Base-by-base conservation (phyloP, 2,329 filamentous ascomycete genomes). In the Ophiocordyceps sinensis region DNA sequence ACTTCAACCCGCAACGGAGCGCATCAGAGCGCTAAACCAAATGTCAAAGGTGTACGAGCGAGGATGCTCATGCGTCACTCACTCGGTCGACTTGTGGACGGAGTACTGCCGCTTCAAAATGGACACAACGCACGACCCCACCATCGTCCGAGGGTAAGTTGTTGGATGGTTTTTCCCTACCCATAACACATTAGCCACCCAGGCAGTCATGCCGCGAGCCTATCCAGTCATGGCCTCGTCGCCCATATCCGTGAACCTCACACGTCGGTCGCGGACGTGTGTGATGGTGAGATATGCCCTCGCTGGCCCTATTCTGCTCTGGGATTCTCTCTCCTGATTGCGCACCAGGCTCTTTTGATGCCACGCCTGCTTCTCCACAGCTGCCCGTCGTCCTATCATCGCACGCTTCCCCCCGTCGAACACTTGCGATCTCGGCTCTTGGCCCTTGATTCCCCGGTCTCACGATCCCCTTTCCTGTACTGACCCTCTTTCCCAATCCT, bases 121-220 rank as follows among this genome's bases (percentile, higher is more conserved):
- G 67, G 87, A 96, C 61, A 96, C 91, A 43, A 91, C 85, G 52
- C 91, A 98, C 66, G 87, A 94, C 59, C 76, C 85, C 54, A 85
- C 93, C 60, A 75, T 93, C 64, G 93, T 95, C 68, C 82, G 91
- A 94, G 91, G 96, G 91, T 98, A 94, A 96, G 91, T 68, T 65
- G 47, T 49, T 52, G 59, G 63, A 66, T 67, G 70, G 71, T 46
- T 79, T 39, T 79, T 79, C 71, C 71, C 79, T 71, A 71, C 77
- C 73, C 73, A 68, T 75, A 70, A 79, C 75, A 28, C 36, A 66
- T 19, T 66, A 65, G 65, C 60, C 55, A 57, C 58, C 58, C 60
- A 60, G 63, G 62, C 63, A 62, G 17, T 60, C 61, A 58, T 61
- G 55, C 55, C 59, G 55, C 54, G 56, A 54, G 51, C 54, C 51